These are phyloP conservation scores for Venturia asperata DNA, from an alignment of 2,329 filamentous ascomycete species.

Conservation along the genomic window DNA sequence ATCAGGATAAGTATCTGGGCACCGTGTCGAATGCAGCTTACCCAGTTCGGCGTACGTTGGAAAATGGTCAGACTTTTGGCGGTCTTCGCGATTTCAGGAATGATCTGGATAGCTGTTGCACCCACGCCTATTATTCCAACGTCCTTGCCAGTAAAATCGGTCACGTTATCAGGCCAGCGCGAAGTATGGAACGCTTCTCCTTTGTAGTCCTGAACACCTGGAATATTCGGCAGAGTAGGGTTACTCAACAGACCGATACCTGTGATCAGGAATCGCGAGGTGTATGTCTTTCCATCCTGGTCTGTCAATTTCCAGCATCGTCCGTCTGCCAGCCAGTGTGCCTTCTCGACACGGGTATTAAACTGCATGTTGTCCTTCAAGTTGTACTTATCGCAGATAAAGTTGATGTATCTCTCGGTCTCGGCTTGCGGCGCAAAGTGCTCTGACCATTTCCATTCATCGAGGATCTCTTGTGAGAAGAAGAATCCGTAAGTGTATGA, in stretches of 20 bases:
- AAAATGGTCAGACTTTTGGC: constrained; percentile 47
- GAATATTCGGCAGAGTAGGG: constrained; percentile 44
- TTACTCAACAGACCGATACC: constrained; percentile 54
- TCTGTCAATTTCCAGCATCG: constrained; percentile 45
- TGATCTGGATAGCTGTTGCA: constrained; percentile 52
- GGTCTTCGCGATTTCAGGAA: constrained; percentile 49
- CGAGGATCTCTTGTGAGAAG: constrained; percentile 37
- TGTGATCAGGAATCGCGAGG: constrained; percentile 44
- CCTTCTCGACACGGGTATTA: constrained; percentile 48
- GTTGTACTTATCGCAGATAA: constrained; percentile 47
- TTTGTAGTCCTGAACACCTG: constrained; percentile 41
- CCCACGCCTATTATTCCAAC: constrained; percentile 47
- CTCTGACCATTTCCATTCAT: constrained; percentile 48
- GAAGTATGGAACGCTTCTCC: constrained; percentile 52
- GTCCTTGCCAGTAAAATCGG: constrained; percentile 41
- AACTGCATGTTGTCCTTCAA: constrained; percentile 53
- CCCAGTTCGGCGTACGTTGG: constrained; percentile 54
- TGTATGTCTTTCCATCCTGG: constrained; percentile 50
- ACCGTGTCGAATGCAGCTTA: constrained; percentile 30
- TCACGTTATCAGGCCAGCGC: constrained; percentile 51
- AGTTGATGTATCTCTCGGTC: constrained; percentile 47
- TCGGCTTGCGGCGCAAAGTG: constrained; percentile 56
- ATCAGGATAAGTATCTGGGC: constrained; percentile 25
- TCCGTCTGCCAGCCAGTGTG: constrained; percentile 46
- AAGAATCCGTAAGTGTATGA: constrained; percentile 41